Evolutionary conservation across 2,329 filamentous ascomycete species (phyloP).

Genomic region (Orbilia javanica): DNA sequence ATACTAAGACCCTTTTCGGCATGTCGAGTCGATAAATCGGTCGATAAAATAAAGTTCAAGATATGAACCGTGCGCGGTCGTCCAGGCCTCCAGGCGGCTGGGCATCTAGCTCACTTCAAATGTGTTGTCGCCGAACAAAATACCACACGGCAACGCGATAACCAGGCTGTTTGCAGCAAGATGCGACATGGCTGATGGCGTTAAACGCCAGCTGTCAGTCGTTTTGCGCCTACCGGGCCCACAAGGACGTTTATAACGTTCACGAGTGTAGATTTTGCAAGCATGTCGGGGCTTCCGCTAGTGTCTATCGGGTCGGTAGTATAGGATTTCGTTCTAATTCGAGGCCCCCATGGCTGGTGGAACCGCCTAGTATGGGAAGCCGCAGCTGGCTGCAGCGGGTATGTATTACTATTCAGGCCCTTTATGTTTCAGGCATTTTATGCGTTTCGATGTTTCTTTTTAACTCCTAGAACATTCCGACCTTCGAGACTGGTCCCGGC

Average conservation of each 20-base stretch:
- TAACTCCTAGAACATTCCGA: no score
- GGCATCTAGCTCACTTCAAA: background rate
- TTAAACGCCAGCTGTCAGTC: background rate
- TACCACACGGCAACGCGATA: constrained; percentile 18
- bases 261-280: background rate
- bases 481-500: no score
- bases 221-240: background rate
- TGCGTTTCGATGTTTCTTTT: no score
- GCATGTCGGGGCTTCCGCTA: background rate
- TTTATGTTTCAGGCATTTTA: no score
- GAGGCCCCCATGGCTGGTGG: background rate
- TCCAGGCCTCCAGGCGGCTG: background rate
- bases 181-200: background rate
- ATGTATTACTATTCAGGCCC: no score
- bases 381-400: background rate
- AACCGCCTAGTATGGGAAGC: background rate
- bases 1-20: constrained; percentile 10
- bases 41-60: background rate
- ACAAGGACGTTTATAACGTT: background rate
- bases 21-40: constrained; percentile 5
- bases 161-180: background rate
- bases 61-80: constrained; percentile 13
- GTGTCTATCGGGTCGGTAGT: background rate
- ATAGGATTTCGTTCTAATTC: background rate
- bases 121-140: background rate